Conservation (phyloP, 2,329 filamentous ascomycete genomes). For the Fusarium falciforme region DNA sequence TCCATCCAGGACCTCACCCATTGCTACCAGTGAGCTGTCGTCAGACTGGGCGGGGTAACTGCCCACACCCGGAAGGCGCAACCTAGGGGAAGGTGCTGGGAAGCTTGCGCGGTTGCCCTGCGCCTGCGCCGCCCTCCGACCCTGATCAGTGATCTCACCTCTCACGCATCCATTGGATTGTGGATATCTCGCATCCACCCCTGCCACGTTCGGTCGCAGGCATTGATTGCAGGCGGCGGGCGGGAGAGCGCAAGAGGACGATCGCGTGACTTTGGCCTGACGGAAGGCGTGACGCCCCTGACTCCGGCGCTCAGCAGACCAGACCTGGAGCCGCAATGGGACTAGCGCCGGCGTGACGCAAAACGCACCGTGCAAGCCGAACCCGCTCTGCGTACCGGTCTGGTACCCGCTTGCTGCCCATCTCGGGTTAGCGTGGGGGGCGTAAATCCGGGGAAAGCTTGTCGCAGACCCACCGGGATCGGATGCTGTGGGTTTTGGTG, state of each 20-base stretch:
- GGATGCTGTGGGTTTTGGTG: conserved; percentile 33
- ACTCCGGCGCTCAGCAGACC: conserved; percentile 44
- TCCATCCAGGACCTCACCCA: conserved; percentile 5
- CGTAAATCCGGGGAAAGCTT: conserved; percentile 52
- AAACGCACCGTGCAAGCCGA: conserved; percentile 13
- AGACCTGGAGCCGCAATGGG: conserved; percentile 35
- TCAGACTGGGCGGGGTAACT: conserved; percentile 59
- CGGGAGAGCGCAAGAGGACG: conserved; percentile 27
- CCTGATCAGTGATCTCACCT: not conserved
- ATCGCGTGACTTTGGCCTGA: conserved; percentile 49
- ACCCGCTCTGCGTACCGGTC: conserved; percentile 36
- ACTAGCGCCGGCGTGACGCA: conserved; percentile 34
- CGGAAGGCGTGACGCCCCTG: conserved; percentile 44
- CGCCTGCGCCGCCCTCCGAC: conserved; percentile 29
- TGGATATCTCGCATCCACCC: conserved; percentile 5
- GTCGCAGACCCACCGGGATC: conserved; percentile 44
- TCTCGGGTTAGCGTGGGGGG: conserved; percentile 32
- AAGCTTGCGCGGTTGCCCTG: conserved; percentile 26
- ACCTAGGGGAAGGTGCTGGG: conserved; percentile 20
- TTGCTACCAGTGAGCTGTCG: conserved; percentile 47
- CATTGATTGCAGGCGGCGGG: conserved; percentile 9
- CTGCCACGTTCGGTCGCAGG: not conserved
- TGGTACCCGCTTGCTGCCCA: conserved; percentile 37
- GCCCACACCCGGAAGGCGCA: conserved; percentile 34
- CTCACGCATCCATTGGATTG: conserved; percentile 12